Conservation (phyloP, 1,139 yeast genomes). For the Pichia sp. region DNA sequence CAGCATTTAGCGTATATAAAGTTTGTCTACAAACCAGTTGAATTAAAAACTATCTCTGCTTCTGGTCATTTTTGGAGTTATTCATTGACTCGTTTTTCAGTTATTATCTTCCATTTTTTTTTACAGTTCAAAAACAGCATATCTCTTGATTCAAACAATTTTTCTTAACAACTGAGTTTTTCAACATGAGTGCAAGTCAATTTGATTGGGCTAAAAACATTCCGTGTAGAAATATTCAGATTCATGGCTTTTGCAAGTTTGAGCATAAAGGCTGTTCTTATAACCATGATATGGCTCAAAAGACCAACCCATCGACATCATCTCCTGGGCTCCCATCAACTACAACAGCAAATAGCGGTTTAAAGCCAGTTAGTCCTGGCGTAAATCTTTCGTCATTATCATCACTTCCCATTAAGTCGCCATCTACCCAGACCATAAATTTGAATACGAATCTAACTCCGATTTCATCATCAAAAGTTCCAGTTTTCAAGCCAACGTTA, state of each 20-base stretch:
- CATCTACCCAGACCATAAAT: no score
- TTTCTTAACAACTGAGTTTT: no score
- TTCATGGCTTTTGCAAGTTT: slow-evolving; percentile 85
- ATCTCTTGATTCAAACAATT: no score
- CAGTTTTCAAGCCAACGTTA: slow-evolving; percentile 5
- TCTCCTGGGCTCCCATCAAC: no score
- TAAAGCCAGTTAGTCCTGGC: background rate
- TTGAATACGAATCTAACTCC: background rate
- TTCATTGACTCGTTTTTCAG: no score
- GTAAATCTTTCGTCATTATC: background rate
- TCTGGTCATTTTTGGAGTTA: no score
- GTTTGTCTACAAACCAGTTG: no score
- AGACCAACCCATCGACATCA: no score
- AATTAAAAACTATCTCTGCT: no score
- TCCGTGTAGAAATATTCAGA: slow-evolving; percentile 77
- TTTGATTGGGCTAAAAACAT: slow-evolving; percentile 64
- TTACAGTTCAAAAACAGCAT: no score
- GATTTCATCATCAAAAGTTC: background rate
- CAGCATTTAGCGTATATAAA: no score
- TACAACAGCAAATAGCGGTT: slow-evolving; percentile 15
- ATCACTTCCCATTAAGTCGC: slow-evolving; percentile 10
- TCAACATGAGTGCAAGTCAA: slow-evolving; percentile 9
- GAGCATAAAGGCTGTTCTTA: slow-evolving; percentile 88
- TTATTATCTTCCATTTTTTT: no score
- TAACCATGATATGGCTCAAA: slow-evolving; percentile 47